Conservation (phyloP, 495 filamentous ascomycete genomes). For the Hypoxylon fuscum region DNA sequence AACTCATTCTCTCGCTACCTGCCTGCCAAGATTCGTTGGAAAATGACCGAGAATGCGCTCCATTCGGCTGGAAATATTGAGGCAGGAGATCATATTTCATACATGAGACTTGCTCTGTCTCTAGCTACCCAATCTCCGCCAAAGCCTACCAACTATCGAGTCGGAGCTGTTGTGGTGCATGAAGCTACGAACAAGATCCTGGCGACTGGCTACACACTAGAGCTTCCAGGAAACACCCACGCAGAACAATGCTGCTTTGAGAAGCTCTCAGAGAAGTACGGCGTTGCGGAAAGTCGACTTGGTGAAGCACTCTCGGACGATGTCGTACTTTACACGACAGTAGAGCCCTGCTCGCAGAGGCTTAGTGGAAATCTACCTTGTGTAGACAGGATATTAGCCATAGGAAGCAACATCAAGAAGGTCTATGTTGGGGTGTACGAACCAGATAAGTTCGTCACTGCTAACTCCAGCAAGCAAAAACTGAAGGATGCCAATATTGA, state of each 20-base stretch:
- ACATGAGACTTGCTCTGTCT: constrained; percentile 76
- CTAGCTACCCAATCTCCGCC: constrained; percentile 81
- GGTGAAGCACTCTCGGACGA: constrained; percentile 61
- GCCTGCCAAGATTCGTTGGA: not conserved
- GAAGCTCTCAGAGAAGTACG: constrained; percentile 68
- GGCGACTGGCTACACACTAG: constrained; percentile 88
- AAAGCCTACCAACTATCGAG: constrained; percentile 90
- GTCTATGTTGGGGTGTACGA: constrained; percentile 91
- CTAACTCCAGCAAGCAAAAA: constrained; percentile 75
- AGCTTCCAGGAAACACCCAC: constrained; percentile 92
- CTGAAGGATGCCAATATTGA: constrained; percentile 78
- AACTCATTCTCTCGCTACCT: not conserved
- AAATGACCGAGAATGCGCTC: constrained; percentile 19
- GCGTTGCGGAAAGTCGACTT: constrained; percentile 64
- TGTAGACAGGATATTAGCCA: constrained; percentile 77
- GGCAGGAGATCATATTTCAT: constrained; percentile 64
- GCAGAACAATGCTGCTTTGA: constrained; percentile 91
- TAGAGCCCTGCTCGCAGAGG: constrained; percentile 89
- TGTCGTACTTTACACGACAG: constrained; percentile 85
- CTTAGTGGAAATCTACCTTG: constrained; percentile 85
- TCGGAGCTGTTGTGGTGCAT: constrained; percentile 84
- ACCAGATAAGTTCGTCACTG: constrained; percentile 85
- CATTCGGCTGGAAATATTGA: constrained; percentile 31
- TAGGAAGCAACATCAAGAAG: constrained; percentile 69
- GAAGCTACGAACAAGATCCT: constrained; percentile 68